Base-by-base conservation (phyloP, 2,329 filamentous ascomycete genomes). In the Delphinella strobiligena region DNA sequence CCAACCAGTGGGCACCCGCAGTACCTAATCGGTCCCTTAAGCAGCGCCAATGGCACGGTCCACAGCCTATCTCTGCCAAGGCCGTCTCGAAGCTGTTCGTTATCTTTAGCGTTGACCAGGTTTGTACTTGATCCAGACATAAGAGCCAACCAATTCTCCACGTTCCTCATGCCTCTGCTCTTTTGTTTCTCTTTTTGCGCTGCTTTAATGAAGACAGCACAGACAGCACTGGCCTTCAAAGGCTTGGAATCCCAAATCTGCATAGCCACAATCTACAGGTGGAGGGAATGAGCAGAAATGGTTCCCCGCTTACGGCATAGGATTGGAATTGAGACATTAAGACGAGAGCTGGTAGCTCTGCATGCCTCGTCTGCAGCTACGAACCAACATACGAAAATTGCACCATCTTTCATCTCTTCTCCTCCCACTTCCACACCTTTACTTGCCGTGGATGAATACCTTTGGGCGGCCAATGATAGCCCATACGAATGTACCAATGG, bases 261-360 rank as follows among this genome's bases (percentile, higher is more conserved):
- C 22, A 27, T 7, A 27, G 7, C 22, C 12, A 27, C 7, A 27
- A 27, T 7, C 7, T 27, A 27, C 22, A 27, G 22, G 7, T 27
- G 24, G 19, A 17, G 16, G 18, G 15, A 16, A 38, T 31, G 27
- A 27, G 36, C 19, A 35, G 36, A 45, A 41, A 45, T 45, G 43
- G 40, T 39, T 31, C 43, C 36, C 31, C 43, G 37, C 16, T 33
- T 40, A 18, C 36, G 42, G 38, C 44, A 46, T 19, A 38, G 44
- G 16, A 19, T 41, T 24, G 40, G 39, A 24, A 29, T 46, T 29
- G 41, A 46, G 41, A 41, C 14, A 36, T 37, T 41, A 37, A 41
- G 27, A 29, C 36, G 30, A 37, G 39, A 41, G 34, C 39, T 41
- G 10, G 33, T 32, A 30, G 33, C 36, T 33, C 33, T 34, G 8